Evolutionary conservation across 108 stramenopile genomes (phyloP), one percentile per base, ranked within the genome.

Genomic region (Cyclotella kingstonii): DNA sequence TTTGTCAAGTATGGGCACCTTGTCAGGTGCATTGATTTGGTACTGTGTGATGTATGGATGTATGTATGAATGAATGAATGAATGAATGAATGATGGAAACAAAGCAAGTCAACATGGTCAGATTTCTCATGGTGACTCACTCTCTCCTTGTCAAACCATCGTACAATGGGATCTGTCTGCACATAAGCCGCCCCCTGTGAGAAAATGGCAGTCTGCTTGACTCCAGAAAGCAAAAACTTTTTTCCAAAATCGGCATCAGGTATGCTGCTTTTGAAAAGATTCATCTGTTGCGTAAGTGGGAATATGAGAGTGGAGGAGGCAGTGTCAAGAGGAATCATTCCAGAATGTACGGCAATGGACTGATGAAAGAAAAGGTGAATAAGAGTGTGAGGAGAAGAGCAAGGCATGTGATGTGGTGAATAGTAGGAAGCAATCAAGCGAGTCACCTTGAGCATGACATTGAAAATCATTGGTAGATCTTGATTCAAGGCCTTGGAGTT

Each of bases 131-230:
- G n/a, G n/a, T n/a, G n/a, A 3, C 55, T 56, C 26, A 56, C 55
- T n/a, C 18, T 56, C 22, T 56, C 55, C 22, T 56, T 56, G 29
- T 56, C 55, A 23, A 27, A 41, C 55, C 55, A 56, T 8, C 10
- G 11, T 3, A 56, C 55, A 0, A 56, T 17, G 5, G 49, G 49
- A 51, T 51, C 49, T 2, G 28, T 27, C 28, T 51, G 49, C 2
- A 51, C 31, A 19, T 30, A 19, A 30, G 10, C 11, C 11, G 29
- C 49, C 12, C 17, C 31, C 1, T 26, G 31, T 19, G 49, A 30
- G 27, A 11, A 51, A 30, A 51, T 8, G 10, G 49, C 49, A 6
- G n/a, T 1, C 27, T 51, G 49, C 19, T 51, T 51, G 9, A 51
- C 26, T 12, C 49, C 49, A 27, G 28, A 30, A 8, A 57, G 19